These are phyloP conservation scores for Solanum appendiculatum DNA, from an alignment of 257 asterid species.

Conservation along the genomic window DNA sequence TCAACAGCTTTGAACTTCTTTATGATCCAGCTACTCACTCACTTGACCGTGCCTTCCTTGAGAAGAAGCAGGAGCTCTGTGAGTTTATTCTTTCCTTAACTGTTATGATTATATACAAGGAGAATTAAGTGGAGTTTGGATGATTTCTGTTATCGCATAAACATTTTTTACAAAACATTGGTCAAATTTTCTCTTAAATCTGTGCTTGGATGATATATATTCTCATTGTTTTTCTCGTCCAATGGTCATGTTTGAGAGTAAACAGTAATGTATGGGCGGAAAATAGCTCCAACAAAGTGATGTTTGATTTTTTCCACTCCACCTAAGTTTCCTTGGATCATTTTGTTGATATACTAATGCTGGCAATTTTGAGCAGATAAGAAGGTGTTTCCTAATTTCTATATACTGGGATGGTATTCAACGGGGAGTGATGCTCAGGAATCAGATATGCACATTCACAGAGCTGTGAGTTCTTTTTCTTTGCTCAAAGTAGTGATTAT, in stretches of 20 bases:
- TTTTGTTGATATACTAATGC: not conserved
- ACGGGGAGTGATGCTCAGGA: constrained; percentile 93
- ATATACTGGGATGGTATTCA: constrained; percentile 94
- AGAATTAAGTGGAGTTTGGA: not conserved
- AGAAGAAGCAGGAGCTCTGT: constrained; percentile 97
- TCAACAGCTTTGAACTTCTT: constrained; percentile 92
- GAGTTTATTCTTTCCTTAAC: constrained; percentile 3
- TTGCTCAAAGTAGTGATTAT: not conserved
- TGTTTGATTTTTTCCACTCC: not conserved
- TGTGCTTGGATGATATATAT: not conserved
- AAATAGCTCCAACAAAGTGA: not conserved
- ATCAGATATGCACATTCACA: constrained; percentile 85
- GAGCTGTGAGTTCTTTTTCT: constrained; percentile 60
- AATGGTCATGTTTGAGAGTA: not conserved
- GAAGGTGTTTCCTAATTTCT: constrained; percentile 90
- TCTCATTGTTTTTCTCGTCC: not conserved
- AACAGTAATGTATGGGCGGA: not conserved
- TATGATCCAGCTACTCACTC: constrained; percentile 59
- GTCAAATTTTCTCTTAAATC: not conserved
- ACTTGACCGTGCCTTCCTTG: constrained; percentile 77
- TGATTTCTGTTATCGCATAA: not conserved
- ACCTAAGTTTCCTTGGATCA: not conserved
- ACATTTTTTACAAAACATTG: not conserved
- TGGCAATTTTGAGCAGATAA: constrained; percentile 51
- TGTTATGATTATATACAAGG: not conserved